Evolutionary conservation across 164 flowering plant genomes (phyloP).

Genomic region (Umbellularia californica): DNA sequence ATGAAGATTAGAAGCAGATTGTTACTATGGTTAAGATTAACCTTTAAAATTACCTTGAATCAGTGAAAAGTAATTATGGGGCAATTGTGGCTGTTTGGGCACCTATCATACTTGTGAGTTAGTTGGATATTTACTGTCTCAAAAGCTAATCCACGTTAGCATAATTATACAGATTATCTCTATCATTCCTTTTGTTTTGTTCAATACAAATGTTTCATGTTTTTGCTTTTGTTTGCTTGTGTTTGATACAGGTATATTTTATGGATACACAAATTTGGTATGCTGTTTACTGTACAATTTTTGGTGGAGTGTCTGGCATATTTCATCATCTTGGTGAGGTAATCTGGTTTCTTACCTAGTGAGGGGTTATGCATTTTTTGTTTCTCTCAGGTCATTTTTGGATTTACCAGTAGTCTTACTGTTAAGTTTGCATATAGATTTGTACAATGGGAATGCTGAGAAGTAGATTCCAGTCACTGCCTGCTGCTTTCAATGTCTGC

Average conservation of each 20-base stretch:
- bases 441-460: constrained; percentile 88
- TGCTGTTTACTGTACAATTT: constrained; percentile 45
- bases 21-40: background rate
- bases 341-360: constrained; percentile 9
- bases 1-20: background rate
- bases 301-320: constrained; percentile 51
- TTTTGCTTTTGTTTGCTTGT: constrained; percentile 5
- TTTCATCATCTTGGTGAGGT: constrained; percentile 96
- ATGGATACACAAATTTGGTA: constrained; percentile 64
- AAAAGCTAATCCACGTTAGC: background rate
- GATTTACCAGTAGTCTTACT: background rate
- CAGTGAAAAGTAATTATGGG: constrained; percentile 85
- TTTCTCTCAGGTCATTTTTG: background rate
- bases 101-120: constrained; percentile 85
- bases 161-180: background rate
- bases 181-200: background rate
- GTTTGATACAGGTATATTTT: constrained; percentile 40
- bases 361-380: background rate
- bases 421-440: constrained; percentile 41
- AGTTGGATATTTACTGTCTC: background rate
- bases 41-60: constrained; percentile 14
- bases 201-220: background rate
- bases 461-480: constrained; percentile 71
- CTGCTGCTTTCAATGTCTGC: constrained; percentile 60
- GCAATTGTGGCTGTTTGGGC: constrained; percentile 93